Evolutionary conservation across 2,329 filamentous ascomycete genomes (phyloP), one percentile per base, ranked within the genome.

Genomic region (Hypoxylon sp.): DNA sequence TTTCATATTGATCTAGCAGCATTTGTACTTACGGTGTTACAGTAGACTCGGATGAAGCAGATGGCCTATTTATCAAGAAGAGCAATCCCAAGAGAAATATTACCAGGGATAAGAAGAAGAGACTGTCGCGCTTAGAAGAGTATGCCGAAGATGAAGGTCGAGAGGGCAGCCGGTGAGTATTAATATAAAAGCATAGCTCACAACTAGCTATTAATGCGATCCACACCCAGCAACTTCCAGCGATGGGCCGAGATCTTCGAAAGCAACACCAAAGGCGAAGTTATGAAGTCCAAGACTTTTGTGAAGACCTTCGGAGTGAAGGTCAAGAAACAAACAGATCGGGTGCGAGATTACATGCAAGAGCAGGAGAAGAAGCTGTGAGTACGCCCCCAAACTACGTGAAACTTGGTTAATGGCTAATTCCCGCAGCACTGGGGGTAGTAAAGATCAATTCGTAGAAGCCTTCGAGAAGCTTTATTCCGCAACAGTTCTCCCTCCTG

Each of bases 341-440:
- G 72, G 10, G 44, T 76, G 1, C 71, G 69, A 9, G 54, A 59
- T 11, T 71, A 73, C 9, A 68, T 78, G 13, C 57, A 69, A 39
- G 60, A 71, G 35, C 72, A 74, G 44, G 77, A 75, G 48, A 51
- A 74, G 8, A 69, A 75, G 6, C 67, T 80, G 80, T 81, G 53
- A 73, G 77, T 60, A 11, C 29, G 33, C 13, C 24, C 10, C 8
- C n/a, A n/a, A 6, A 44, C 50, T 31, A 24, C 5, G 10, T 9
- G 8, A n/a, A 29, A 8, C 9, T 6, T 5, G 33, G 17, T 6
- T 3, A 6, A 33, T n/a, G 4, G 11, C 35, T 60, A 44, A 60
- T 33, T 33, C 13, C 22, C 19, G 10, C 17, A 77, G 76, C 10
- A 51, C 39, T 3, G 22, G 67, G 22, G 55, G n/a, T n/a, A 67